These are phyloP conservation scores for Botrytis elliptica DNA, from an alignment of 2,329 filamentous ascomycete species.

Conservation along the genomic window DNA sequence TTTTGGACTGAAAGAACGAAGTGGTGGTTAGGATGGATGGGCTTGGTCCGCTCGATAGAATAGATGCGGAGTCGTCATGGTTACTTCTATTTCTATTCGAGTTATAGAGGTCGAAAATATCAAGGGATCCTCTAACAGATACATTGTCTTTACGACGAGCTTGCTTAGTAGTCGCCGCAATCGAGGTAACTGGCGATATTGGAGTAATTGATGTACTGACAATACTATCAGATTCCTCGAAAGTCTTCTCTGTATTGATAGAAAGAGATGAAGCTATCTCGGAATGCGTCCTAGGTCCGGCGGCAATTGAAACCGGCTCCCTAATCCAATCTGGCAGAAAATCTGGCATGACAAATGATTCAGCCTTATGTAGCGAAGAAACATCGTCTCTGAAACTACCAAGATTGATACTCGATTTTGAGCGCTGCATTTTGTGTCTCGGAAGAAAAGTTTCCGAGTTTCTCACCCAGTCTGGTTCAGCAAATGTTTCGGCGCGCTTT, in stretches of 20 bases:
- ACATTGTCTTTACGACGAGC: not conserved
- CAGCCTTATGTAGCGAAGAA: not conserved
- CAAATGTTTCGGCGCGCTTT: not conserved
- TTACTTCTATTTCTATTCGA: fast-evolving
- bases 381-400: not conserved
- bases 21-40: not conserved
- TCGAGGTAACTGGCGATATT: not conserved
- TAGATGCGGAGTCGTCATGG: not conserved
- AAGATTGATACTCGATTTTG: not conserved
- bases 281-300: not conserved
- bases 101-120: not conserved
- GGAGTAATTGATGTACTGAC: not conserved
- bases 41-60: not conserved
- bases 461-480: not conserved
- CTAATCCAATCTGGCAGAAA: not conserved
- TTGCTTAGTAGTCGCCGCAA: not conserved
- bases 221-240: not conserved
- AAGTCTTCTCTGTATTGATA: not conserved
- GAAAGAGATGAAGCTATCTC: not conserved
- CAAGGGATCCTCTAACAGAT: not conserved
- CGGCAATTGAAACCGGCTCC: not conserved
- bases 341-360: not conserved
- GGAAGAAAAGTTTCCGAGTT: no score
- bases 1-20: not conserved
- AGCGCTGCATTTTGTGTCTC: not conserved